phyloP scores from a whole-genome alignment of 352 stramenopile species.

The Phytophthora foliorum region DNA sequence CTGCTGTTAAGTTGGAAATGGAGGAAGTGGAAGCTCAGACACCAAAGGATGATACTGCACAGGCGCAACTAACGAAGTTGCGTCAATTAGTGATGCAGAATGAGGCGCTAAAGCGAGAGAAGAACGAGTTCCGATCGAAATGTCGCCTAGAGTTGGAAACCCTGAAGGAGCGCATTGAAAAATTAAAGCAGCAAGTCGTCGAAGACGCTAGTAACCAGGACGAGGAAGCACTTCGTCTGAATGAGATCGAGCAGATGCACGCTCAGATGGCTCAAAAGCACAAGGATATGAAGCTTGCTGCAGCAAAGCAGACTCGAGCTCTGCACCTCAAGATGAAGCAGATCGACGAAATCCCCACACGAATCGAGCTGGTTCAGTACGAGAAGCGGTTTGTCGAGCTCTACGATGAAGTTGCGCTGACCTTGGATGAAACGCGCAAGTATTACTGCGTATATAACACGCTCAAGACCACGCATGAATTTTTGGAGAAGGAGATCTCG shows the following conservation, averaged over 20 bases:
- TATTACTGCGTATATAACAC: constrained; percentile 93
- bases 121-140: constrained; percentile 52
- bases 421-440: constrained; percentile 91
- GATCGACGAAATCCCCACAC: constrained; percentile 88
- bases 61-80: constrained; percentile 42
- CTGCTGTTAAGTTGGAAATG: constrained; percentile 51
- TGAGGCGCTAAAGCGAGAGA: constrained; percentile 63
- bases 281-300: constrained; percentile 67
- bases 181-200: constrained; percentile 49
- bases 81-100: constrained; percentile 56
- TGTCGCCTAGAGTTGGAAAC: constrained; percentile 56
- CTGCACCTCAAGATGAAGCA: constrained; percentile 69
- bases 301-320: constrained; percentile 67
- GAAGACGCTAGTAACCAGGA: constrained; percentile 50
- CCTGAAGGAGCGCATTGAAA: constrained; percentile 49
- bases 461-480: constrained; percentile 81
- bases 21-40: constrained; percentile 47
- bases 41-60: constrained; percentile 31
- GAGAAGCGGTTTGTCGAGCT: constrained; percentile 91
- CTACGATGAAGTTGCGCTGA: constrained; percentile 89
- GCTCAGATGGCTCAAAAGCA: constrained; percentile 71
- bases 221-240: constrained; percentile 52
- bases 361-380: constrained; percentile 92
- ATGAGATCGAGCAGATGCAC: constrained; percentile 78
- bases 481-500: constrained; percentile 89